Evolutionary conservation across 805 yeast genomes (phyloP), one percentile per base, ranked within the genome.

Genomic region (Cyberlindnera petersonii): DNA sequence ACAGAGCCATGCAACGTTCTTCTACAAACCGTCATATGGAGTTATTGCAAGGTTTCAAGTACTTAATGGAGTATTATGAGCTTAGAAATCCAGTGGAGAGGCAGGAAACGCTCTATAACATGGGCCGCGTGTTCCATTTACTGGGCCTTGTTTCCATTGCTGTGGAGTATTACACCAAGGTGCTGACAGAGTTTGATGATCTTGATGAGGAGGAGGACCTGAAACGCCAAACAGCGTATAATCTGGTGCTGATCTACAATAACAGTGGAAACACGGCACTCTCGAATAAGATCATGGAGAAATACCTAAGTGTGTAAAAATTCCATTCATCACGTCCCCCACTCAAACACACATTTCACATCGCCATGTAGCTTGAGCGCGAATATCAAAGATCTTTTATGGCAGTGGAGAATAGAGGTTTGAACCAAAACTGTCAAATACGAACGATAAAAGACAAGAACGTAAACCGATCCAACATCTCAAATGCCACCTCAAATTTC

Each of bases 1-100:
- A 91, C 52, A 72, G 98, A 30, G 84, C 97, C 0, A 82, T 89
- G 79, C 98, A 93, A 61, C 71, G 98, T 46, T 77, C 86, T 42
- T 82, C 95, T 5, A 71, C 80, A 6, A 86, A 87, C 58, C 75
- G 97, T 40, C 96, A 91, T 54, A 70, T 84, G 42, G 97, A 89
- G 55, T 68, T 93, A 17, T 64, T 93, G 2, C 97, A 93, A 55
- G 97, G 96, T 0, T 63, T 93, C 33, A 77, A 89, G 40, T 88
- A 75, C 52, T 57, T 93, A 44, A 61, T 75, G 55, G 93, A 86
- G 49, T 93, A 93, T 52, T 68, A 70, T 28, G 77, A 75, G 14
- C 55, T 71, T 6, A 65, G 93, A 42, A 58, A 60, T 6, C 33
- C 46, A 33, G 68, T 70, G 39, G 88, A 82, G 48, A 59, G 59